Evolutionary conservation across 352 stramenopile genomes (phyloP).

Genomic region (Globisporangium polare): DNA sequence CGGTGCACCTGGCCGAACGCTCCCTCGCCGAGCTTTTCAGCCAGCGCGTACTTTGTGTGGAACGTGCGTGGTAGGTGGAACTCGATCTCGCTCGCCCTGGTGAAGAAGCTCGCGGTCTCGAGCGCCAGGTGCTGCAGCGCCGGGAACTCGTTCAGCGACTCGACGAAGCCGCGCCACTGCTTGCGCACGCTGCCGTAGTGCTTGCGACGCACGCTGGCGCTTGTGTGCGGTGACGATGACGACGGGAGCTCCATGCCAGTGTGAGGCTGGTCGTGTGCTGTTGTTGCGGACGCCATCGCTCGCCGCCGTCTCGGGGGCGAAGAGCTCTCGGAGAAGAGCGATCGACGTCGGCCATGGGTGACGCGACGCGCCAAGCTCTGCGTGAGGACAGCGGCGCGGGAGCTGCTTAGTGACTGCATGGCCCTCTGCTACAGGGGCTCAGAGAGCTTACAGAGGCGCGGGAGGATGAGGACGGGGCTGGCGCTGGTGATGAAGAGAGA

Average conservation of each 20-base stretch:
- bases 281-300: background rate
- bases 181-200: constrained; percentile 50
- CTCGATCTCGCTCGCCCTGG: constrained; percentile 53
- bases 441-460: background rate
- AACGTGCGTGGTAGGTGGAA: constrained; percentile 63
- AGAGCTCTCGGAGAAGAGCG: constrained; percentile 6
- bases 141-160: constrained; percentile 34
- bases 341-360: background rate
- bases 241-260: background rate
- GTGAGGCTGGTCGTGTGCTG: background rate
- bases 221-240: background rate
- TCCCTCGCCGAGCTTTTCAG: constrained; percentile 60
- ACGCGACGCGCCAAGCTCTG: background rate
- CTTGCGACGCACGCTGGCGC: background rate
- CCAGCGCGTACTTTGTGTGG: constrained; percentile 41
- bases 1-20: constrained; percentile 66
- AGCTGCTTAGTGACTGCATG: background rate
- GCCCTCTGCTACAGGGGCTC: background rate
- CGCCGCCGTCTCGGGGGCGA: background rate
- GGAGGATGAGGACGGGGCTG: no score
- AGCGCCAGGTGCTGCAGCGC: constrained; percentile 45
- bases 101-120: constrained; percentile 61
- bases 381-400: background rate
- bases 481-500: background rate
- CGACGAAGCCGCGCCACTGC: constrained; percentile 47